These are phyloP conservation scores for Pythium apleroticum DNA, from an alignment of 352 stramenopile genomes.

Conservation along the genomic window DNA sequence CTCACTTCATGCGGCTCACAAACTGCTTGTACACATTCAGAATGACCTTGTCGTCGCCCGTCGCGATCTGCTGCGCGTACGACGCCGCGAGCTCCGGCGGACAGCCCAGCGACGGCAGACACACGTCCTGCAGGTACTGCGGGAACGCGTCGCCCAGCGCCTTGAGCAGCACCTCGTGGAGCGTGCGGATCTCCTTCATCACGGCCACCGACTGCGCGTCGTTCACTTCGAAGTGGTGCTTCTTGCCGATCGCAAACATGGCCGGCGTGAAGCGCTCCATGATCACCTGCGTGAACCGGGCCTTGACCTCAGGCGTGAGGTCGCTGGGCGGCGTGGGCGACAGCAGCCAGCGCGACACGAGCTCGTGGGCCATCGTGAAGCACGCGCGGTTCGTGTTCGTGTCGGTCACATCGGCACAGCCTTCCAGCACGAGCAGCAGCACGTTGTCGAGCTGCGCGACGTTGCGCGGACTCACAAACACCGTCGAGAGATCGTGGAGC, in stretches of 20 bases:
- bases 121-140: constrained; percentile 58
- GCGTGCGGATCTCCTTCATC: constrained; percentile 75
- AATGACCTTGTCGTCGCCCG: constrained; percentile 65
- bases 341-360: constrained; percentile 64
- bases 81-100: constrained; percentile 48
- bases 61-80: constrained; percentile 64
- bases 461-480: constrained; percentile 73
- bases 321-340: constrained; percentile 30
- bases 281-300: constrained; percentile 58
- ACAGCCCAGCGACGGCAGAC: constrained; percentile 59
- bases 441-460: constrained; percentile 62
- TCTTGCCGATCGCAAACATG: constrained; percentile 70
- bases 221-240: constrained; percentile 67
- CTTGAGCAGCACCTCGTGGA: constrained; percentile 63
- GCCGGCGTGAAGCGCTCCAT: constrained; percentile 69
- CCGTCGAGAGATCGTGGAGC: constrained; percentile 61
- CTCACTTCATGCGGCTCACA: constrained; percentile 43
- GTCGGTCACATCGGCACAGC: constrained; percentile 63
- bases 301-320: constrained; percentile 37
- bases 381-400: constrained; percentile 72
- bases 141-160: constrained; percentile 64
- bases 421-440: constrained; percentile 67
- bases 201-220: constrained; percentile 63
- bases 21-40: constrained; percentile 65
- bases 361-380: constrained; percentile 74